phyloP scores from a whole-genome alignment of 208 protist species.

The Borovskyia barvae region DNA sequence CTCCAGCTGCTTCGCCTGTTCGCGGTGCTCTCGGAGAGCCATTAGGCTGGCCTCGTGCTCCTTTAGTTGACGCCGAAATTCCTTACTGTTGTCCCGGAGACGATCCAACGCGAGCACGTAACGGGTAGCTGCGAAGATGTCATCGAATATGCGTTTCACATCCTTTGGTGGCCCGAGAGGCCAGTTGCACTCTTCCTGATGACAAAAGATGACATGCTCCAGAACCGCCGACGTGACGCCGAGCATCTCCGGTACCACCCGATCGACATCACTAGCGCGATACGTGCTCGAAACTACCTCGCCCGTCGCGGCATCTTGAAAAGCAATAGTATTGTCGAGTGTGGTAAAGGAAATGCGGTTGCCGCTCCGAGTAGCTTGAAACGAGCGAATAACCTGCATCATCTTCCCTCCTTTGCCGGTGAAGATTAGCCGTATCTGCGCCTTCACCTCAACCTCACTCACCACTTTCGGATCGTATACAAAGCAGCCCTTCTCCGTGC shows the following conservation, averaged over 20 bases:
- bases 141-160: constrained; percentile 99
- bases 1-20: constrained; percentile 67
- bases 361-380: constrained; percentile 89
- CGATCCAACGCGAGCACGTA: constrained; percentile 91
- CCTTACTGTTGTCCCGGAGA: constrained; percentile 82
- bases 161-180: constrained; percentile 89
- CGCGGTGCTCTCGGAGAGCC: constrained; percentile 75
- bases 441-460: constrained; percentile 95
- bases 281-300: constrained; percentile 83
- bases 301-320: constrained; percentile 82
- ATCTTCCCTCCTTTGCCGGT: constrained; percentile 75
- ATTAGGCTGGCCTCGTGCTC: constrained; percentile 80
- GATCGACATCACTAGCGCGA: constrained; percentile 94
- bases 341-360: constrained; percentile 91
- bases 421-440: constrained; percentile 96
- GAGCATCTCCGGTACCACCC: constrained; percentile 95
- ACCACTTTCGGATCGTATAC: constrained; percentile 97
- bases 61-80: constrained; percentile 78
- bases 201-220: constrained; percentile 98
- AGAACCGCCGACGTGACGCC: constrained; percentile 97
- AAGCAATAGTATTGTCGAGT: constrained; percentile 93
- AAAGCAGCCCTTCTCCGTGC: constrained; percentile 93
- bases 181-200: constrained; percentile 99
- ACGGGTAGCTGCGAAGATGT: constrained; percentile 97
- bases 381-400: constrained; percentile 91